phyloP scores from a whole-genome alignment of 768 basidiomycete genomes.

The Lenzites betulinus region DNA sequence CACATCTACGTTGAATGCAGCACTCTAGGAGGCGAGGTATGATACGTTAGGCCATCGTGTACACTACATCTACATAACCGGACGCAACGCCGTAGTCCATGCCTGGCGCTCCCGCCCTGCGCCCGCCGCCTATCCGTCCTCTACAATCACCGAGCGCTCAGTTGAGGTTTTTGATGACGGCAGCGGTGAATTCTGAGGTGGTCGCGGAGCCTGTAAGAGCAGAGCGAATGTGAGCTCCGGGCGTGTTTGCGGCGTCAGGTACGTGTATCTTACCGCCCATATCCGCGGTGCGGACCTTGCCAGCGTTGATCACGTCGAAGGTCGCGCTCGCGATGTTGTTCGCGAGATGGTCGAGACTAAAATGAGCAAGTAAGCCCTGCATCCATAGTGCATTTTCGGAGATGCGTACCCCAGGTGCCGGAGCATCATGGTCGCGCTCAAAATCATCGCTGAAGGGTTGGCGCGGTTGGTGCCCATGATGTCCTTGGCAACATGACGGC shows the following conservation, averaged over 20 bases:
- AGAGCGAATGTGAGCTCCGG: not conserved
- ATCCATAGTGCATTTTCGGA: not conserved
- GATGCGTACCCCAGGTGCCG: slow-evolving; percentile 84
- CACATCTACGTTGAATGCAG: not conserved
- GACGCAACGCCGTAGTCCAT: slow-evolving; percentile 16
- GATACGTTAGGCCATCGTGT: slow-evolving; percentile 22
- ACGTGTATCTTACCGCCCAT: slow-evolving; percentile 75
- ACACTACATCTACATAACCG: slow-evolving; percentile 27
- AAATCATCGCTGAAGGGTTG: slow-evolving; percentile 97
- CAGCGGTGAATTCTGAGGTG: slow-evolving; percentile 94
- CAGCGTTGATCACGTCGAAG: slow-evolving; percentile 88
- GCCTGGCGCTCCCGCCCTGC: slow-evolving; percentile 10
- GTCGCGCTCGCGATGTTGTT: slow-evolving; percentile 92
- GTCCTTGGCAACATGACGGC: slow-evolving; percentile 91
- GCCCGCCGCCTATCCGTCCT: slow-evolving; percentile 1
- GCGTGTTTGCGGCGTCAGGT: not conserved
- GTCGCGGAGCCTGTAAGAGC: slow-evolving; percentile 69
- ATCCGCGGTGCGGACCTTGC: slow-evolving; percentile 89
- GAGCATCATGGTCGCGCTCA: slow-evolving; percentile 97
- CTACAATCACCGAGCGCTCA: slow-evolving; percentile 10
- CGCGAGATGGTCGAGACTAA: slow-evolving; percentile 86
- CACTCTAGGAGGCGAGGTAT: slow-evolving; percentile 15
- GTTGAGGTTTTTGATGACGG: slow-evolving; percentile 81
- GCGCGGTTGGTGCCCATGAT: slow-evolving; percentile 96
- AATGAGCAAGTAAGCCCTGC: slow-evolving; percentile 31